Base-by-base conservation (phyloP, 352 stramenopile genomes). In the Phytophthora citrophthora region DNA sequence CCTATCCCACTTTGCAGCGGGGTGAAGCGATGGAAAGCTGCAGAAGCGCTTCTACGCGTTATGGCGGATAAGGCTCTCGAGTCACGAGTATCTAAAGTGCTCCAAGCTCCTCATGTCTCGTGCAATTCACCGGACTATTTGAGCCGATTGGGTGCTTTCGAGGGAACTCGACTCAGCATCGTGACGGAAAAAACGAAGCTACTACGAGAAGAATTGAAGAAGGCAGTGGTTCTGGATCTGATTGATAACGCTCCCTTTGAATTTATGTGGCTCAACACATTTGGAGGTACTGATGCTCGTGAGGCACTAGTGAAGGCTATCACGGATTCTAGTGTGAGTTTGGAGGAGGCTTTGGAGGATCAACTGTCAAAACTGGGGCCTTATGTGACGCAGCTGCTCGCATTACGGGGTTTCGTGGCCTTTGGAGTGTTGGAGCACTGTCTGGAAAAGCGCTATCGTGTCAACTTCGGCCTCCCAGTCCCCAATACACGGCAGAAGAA, bases 391-490 rank as follows among this genome's bases (percentile, higher is more conserved):
- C 66, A 82, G 6, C 10, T 97, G 8, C 72, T 97, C 5, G 80
- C 80, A 0, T 51, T 97, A 9, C 65, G 91, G 40, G 88, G 91
- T 1, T 70, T 95, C 1, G 52, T 97, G 10, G 86, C 85, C 12
- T 88, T 91, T 56, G 84, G 81, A 10, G 61, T 96, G 0, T 64
- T 97, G 8, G 69, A 92, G 24, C 86, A 94, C 20, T 94, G 88
- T 32, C 46, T 97, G n/a, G 54, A 96, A 44, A 96, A 96, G 65
- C 82, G 89, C 4, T 83, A 93, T 54, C 74, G 89, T 15, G 89
- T 97, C 0, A 62, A 92, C 34, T 97, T 86, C 67, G 91, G 90
- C 0, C 66, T 96, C 41, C 68, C 77, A 13, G 38, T 68, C 6
- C 49, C 53, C 32, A 61, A 60, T 1, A 64, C 70, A 0, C 86